Percentiles rank a stretch among this genome's conserved stretches.
phyloP scores from a whole-genome alignment of 495 filamentous ascomycete species.

The Aspergillus asperescens region DNA sequence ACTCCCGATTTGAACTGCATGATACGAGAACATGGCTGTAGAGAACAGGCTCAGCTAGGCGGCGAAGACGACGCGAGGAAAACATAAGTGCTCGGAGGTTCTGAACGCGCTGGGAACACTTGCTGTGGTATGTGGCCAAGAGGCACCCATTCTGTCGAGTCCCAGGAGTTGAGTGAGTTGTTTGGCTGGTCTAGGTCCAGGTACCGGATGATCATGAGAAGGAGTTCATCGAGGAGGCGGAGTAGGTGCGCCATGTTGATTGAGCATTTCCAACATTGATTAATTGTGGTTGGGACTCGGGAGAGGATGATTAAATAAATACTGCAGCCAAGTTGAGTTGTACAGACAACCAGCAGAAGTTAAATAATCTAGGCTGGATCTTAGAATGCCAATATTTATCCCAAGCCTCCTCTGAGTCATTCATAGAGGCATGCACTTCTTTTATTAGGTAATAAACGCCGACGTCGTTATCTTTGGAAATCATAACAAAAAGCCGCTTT shows the following conservation, averaged over 20 bases:
- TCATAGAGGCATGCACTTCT: too few species aligned
- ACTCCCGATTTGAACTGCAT: not conserved
- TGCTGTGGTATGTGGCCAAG: not conserved
- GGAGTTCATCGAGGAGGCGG: not conserved
- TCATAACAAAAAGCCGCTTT: not conserved
- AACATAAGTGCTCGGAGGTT: not conserved
- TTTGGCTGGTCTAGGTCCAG: not conserved
- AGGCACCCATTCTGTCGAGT: not conserved
- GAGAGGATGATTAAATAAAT: too few species aligned
- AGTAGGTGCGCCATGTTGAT: not conserved
- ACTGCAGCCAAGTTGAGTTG: too few species aligned
- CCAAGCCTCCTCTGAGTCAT: too few species aligned
- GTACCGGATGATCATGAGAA: not conserved
- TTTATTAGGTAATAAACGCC: too few species aligned
- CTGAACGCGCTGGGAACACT: not conserved
- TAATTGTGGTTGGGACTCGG: not conserved
- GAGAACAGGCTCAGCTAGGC: not conserved
- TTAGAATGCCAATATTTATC: too few species aligned
- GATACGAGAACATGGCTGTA: not conserved
- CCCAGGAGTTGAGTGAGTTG: not conserved
- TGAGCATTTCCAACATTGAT: not conserved
- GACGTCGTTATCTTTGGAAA: not conserved
- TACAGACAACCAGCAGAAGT: too few species aligned
- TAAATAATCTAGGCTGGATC: too few species aligned
- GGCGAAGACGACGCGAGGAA: not conserved